These are phyloP conservation scores for Solanum acaule DNA, from an alignment of 257 asterid genomes.

Conservation along the genomic window DNA sequence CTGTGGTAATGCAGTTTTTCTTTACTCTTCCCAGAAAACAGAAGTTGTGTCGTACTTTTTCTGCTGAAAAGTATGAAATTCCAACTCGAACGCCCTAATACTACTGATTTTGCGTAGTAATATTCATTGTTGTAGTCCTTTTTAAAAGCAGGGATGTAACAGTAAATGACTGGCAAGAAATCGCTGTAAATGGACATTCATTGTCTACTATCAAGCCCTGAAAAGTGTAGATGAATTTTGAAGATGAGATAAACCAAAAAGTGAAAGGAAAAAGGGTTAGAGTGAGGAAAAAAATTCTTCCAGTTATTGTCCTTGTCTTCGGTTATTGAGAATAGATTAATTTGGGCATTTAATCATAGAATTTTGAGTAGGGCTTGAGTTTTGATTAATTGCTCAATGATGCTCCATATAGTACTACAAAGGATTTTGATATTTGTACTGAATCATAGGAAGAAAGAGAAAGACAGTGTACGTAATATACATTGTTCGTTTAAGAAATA, in stretches of 20 bases:
- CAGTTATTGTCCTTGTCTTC: not conserved
- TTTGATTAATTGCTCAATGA: not conserved
- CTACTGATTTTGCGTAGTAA: not conserved
- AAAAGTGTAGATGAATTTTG: not conserved
- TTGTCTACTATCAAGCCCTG: not conserved
- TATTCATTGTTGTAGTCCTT: not conserved
- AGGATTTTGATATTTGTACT: not conserved
- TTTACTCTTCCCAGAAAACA: not conserved
- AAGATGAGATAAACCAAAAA: not conserved
- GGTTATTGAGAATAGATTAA: not conserved
- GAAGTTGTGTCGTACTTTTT: not conserved
- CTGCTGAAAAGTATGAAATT: not conserved
- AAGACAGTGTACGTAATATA: not conserved
- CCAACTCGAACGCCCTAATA: not conserved
- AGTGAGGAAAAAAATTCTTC: not conserved
- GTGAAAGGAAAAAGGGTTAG: not conserved
- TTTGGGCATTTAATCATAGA: not conserved
- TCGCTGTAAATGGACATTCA: not conserved
- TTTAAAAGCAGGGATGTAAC: not conserved
- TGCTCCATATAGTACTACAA: not conserved
- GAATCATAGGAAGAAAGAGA: not conserved
- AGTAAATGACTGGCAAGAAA: not conserved
- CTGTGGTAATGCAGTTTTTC: constrained; percentile 57
- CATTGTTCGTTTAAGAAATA: not conserved
- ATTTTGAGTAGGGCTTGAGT: not conserved